Conservation (phyloP, 2,329 filamentous ascomycete genomes). For the Stachybotrys chartarum region DNA sequence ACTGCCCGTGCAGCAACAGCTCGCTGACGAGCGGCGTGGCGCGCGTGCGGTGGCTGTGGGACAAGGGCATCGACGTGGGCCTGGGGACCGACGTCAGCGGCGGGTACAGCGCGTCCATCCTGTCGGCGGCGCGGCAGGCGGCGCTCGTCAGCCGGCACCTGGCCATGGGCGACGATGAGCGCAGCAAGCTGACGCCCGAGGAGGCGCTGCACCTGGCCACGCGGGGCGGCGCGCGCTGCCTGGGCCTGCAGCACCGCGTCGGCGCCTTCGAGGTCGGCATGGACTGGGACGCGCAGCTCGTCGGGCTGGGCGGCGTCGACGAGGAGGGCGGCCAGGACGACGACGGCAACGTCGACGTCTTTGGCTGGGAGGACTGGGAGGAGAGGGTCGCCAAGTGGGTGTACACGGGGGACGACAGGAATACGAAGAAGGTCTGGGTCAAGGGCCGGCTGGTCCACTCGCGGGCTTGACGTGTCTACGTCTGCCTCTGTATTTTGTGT, state of each 20-base stretch:
- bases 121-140: slow-evolving; percentile 79
- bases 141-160: slow-evolving; percentile 69
- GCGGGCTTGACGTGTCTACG: slow-evolving; percentile 14
- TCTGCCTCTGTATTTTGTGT: not conserved
- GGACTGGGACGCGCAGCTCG: slow-evolving; percentile 85
- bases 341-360: slow-evolving; percentile 70
- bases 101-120: slow-evolving; percentile 73
- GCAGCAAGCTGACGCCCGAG: slow-evolving; percentile 67
- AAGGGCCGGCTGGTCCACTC: slow-evolving; percentile 73
- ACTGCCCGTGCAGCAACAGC: slow-evolving; percentile 85
- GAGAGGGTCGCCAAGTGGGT: slow-evolving; percentile 91
- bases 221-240: slow-evolving; percentile 73
- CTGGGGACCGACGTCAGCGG: slow-evolving; percentile 88
- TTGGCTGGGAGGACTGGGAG: slow-evolving; percentile 85
- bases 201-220: slow-evolving; percentile 86
- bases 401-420: slow-evolving; percentile 87
- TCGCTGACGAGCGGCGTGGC: slow-evolving; percentile 74
- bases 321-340: slow-evolving; percentile 25
- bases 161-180: slow-evolving; percentile 40
- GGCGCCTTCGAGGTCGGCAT: slow-evolving; percentile 81
- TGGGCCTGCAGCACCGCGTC: slow-evolving; percentile 64
- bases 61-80: slow-evolving; percentile 70
- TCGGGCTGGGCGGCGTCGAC: slow-evolving; percentile 51
- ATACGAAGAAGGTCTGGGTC: slow-evolving; percentile 86
- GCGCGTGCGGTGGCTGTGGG: slow-evolving; percentile 65